These are phyloP conservation scores for Pythium biforme DNA, from an alignment of 352 stramenopile species.

Conservation along the genomic window DNA sequence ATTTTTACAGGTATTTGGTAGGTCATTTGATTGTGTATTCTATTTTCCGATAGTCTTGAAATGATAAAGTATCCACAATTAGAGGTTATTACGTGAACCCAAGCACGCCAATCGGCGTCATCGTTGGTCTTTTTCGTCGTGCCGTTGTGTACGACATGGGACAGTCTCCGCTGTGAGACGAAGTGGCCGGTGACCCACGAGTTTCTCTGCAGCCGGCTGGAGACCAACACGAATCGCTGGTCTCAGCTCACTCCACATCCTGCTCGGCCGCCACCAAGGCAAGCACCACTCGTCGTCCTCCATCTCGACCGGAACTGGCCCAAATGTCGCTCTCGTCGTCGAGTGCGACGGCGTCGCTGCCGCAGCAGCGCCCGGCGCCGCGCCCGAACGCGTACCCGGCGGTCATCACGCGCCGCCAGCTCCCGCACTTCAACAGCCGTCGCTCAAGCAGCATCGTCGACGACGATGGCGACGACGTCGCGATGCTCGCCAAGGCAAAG, in stretches of 20 bases:
- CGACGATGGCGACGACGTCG: conserved; percentile 5
- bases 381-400: conserved; percentile 15
- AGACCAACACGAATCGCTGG: too few relatives aligned
- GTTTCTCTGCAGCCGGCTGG: too few relatives aligned
- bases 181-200: background rate
- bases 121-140: background rate
- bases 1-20: background rate
- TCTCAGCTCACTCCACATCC: conserved; percentile 12
- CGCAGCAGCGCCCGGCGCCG: conserved; percentile 7
- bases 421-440: conserved; percentile 36
- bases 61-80: background rate
- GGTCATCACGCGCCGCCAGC: conserved; percentile 22
- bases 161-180: background rate
- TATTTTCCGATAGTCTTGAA: background rate
- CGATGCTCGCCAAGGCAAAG: conserved; percentile 7
- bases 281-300: too few relatives aligned
- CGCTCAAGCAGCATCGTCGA: conserved; percentile 21
- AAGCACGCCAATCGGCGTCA: background rate
- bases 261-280: background rate
- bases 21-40: background rate
- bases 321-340: background rate
- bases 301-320: too few relatives aligned
- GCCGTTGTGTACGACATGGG: background rate
- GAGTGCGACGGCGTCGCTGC: background rate
- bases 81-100: background rate